Evolutionary conservation across 2,329 filamentous ascomycete genomes (phyloP).

Genomic region (Epicoccum sorghinum): DNA sequence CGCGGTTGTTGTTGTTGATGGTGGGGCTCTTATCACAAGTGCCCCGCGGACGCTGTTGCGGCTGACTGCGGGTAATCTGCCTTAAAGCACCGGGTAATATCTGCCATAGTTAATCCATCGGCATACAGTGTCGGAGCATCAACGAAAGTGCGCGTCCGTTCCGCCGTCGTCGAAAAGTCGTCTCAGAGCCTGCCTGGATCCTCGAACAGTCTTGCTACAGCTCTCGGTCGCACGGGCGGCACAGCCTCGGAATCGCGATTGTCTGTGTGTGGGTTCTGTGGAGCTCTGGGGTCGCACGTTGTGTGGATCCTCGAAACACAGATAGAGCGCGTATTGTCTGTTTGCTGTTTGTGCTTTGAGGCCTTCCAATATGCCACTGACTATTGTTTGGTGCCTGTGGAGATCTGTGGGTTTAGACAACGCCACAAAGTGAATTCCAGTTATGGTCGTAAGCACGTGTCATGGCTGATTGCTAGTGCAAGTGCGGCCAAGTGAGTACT

Average conservation of each 20-base stretch:
- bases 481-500: neutral
- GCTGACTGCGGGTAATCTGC: conserved; percentile 12
- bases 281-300: neutral
- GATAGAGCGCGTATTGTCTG: neutral
- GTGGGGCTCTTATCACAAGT: conserved; percentile 13
- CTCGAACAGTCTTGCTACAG: neutral
- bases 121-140: conserved; percentile 4
- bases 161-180: neutral
- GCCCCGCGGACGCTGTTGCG: conserved; percentile 5
- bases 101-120: conserved; percentile 1
- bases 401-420: neutral
- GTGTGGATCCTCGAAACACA: conserved; percentile 8
- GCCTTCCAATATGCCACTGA: neutral
- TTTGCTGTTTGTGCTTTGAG: conserved; percentile 1
- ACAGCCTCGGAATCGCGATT: neutral
- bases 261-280: neutral
- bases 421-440: conserved; percentile 1
- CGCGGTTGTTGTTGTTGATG: conserved; percentile 13
- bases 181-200: conserved; percentile 5
- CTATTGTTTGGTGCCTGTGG: conserved; percentile 2
- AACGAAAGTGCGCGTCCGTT: conserved; percentile 1
- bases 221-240: neutral
- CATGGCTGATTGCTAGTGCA: neutral
- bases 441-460: neutral
- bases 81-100: conserved; percentile 16